phyloP scores from a whole-genome alignment of 257 asterid genomes.

The Penstemon davidsonii region DNA sequence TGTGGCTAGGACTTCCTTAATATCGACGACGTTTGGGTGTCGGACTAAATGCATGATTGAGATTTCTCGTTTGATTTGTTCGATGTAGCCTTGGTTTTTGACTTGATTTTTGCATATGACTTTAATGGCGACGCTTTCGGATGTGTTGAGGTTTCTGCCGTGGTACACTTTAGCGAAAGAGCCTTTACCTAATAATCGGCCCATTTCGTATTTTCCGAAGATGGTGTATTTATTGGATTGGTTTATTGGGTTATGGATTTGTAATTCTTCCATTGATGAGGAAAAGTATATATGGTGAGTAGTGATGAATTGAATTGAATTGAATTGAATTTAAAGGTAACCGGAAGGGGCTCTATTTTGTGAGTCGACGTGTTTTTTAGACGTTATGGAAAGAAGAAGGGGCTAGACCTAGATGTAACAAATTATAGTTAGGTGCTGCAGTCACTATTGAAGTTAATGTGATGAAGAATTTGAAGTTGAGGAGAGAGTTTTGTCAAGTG shows the following conservation, averaged over 20 bases:
- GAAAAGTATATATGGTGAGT: neutral
- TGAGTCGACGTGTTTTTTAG: neutral
- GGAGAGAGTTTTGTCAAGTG: no score
- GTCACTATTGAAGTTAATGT: no score
- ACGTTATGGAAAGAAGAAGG: neutral
- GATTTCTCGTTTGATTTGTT: slow-evolving; percentile 72
- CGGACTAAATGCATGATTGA: slow-evolving; percentile 70
- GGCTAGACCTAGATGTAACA: neutral
- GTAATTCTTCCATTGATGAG: neutral
- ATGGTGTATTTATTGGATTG: slow-evolving; percentile 34
- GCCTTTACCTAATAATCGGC: slow-evolving; percentile 70
- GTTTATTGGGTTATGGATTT: slow-evolving; percentile 16
- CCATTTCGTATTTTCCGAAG: slow-evolving; percentile 81
- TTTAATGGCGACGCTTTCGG: slow-evolving; percentile 76
- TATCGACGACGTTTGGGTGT: slow-evolving; percentile 77
- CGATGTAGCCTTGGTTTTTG: slow-evolving; percentile 55
- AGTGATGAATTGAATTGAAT: neutral
- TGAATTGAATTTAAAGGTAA: no score
- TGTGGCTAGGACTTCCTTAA: slow-evolving; percentile 82
- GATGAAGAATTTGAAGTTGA: no score
- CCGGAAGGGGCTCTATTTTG: no score
- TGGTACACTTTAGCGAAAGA: slow-evolving; percentile 82
- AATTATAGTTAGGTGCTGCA: no score
- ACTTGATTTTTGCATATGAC: slow-evolving; percentile 67
- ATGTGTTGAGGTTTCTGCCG: slow-evolving; percentile 48